phyloP scores from a whole-genome alignment of 2,329 filamentous ascomycete genomes.

The Colletotrichum chrysophilum region DNA sequence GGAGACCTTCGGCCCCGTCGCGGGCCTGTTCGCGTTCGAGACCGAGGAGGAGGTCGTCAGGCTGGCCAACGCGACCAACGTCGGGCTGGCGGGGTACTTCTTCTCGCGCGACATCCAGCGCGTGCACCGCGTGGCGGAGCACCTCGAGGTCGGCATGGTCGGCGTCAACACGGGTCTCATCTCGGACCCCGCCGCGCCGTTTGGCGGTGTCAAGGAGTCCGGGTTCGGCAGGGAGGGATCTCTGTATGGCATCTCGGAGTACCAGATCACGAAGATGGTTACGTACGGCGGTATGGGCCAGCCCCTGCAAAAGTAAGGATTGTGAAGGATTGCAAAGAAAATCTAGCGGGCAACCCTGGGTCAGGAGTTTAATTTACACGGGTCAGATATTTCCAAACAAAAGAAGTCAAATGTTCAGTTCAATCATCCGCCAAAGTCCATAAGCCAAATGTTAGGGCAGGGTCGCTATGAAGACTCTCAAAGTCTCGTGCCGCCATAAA shows the following conservation, averaged over 20 bases:
- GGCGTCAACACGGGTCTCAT: conserved; percentile 80
- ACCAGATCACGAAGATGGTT: conserved; percentile 72
- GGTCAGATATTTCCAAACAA: not conserved
- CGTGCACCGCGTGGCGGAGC: conserved; percentile 67
- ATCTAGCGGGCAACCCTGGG: not conserved
- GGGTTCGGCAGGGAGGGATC: conserved; percentile 83
- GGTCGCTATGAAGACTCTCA: not conserved
- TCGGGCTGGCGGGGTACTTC: conserved; percentile 94
- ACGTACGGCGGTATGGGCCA: conserved; percentile 24
- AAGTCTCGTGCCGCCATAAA: not conserved
- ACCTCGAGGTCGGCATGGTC: conserved; percentile 85
- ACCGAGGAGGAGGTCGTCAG: conserved; percentile 88
- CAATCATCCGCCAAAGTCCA: not conserved
- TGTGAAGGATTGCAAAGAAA: not conserved
- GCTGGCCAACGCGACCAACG: conserved; percentile 81
- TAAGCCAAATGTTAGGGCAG: not conserved
- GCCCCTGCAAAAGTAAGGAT: conserved; percentile 17
- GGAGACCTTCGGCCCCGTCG: conserved; percentile 96
- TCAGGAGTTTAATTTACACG: not conserved
- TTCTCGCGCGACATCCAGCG: conserved; percentile 72
- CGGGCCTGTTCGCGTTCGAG: conserved; percentile 86
- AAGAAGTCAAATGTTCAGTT: not conserved
- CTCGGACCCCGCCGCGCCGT: conserved; percentile 64
- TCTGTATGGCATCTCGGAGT: conserved; percentile 79
- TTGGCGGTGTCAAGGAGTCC: conserved; percentile 83